Conservation (phyloP, 192 early-diverging fungal species). For the Coemansia sp. region DNA sequence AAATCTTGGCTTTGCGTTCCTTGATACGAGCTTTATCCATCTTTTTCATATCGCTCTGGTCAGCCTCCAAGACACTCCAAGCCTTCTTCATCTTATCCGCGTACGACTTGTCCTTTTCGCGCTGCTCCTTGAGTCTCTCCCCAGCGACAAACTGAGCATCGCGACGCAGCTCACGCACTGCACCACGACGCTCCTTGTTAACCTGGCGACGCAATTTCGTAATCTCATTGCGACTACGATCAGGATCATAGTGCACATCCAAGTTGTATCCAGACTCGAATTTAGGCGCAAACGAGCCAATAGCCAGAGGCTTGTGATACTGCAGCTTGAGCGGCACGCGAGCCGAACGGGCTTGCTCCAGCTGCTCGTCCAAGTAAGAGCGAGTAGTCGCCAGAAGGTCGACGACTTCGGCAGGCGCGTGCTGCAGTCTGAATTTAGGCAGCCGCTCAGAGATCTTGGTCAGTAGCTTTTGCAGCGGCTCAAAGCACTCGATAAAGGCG, state of each 20-base stretch:
- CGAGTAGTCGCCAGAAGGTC: constrained; percentile 19
- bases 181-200: constrained; percentile 94
- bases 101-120: constrained; percentile 82
- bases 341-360: constrained; percentile 55
- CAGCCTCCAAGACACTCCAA: constrained; percentile 80
- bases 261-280: constrained; percentile 90
- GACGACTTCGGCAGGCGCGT: constrained; percentile 23
- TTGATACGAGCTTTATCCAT: constrained; percentile 61
- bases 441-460: constrained; percentile 25
- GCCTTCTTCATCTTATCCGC: constrained; percentile 90
- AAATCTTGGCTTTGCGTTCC: constrained; percentile 53
- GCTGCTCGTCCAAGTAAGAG: constrained; percentile 55
- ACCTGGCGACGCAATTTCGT: constrained; percentile 80
- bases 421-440: constrained; percentile 35
- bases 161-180: constrained; percentile 92
- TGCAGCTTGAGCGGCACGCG: constrained; percentile 83
- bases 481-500: constrained; percentile 69
- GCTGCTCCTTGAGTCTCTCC: constrained; percentile 66
- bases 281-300: constrained; percentile 86
- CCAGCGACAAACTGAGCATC: constrained; percentile 87
- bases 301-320: constrained; percentile 82
- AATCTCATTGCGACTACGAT: constrained; percentile 72
- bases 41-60: constrained; percentile 80
- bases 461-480: constrained; percentile 29
- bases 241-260: constrained; percentile 81